A percentile compares a stretch with the other conserved stretches of the same genome.
Conservation (phyloP, 164 flowering plant species). For the Saururus chinensis region DNA sequence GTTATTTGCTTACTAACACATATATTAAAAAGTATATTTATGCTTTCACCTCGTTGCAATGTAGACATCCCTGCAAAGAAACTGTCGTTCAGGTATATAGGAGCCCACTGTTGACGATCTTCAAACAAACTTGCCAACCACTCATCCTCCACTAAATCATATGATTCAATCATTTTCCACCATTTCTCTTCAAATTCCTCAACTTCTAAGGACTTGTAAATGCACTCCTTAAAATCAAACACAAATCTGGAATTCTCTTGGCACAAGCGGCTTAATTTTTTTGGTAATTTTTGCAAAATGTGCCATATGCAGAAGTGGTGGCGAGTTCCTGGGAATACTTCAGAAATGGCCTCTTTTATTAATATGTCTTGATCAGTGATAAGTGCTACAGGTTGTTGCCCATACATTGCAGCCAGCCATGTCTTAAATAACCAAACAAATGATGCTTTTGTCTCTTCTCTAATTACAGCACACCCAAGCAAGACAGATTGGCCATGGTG, state of each 20-base stretch:
- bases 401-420: conserved; percentile 11
- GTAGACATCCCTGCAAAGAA: conserved; percentile 8
- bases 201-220: conserved; percentile 2
- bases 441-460: conserved; percentile 2
- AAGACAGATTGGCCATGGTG: conserved; percentile 6
- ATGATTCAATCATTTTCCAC: conserved; percentile 6
- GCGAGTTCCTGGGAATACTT: conserved; percentile 6
- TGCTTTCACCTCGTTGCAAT: conserved; percentile 3
- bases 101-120: conserved; percentile 3
- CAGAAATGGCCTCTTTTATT: conserved; percentile 2
- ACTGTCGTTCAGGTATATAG: neutral
- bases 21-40: conserved; percentile 4
- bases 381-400: conserved; percentile 4
- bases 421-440: conserved; percentile 9
- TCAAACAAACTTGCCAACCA: conserved; percentile 1
- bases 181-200: conserved; percentile 9
- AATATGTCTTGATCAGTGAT: conserved; percentile 6
- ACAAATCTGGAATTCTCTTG: neutral
- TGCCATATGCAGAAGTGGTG: conserved; percentile 9
- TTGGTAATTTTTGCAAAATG: neutral
- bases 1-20: conserved; percentile 3
- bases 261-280: conserved; percentile 1
- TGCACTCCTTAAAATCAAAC: conserved; percentile 3
- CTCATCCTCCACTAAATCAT: conserved; percentile 4
- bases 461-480: conserved; percentile 3